These are phyloP conservation scores for Phialophora chinensis DNA, from an alignment of 2,329 filamentous ascomycete species.

Conservation along the genomic window DNA sequence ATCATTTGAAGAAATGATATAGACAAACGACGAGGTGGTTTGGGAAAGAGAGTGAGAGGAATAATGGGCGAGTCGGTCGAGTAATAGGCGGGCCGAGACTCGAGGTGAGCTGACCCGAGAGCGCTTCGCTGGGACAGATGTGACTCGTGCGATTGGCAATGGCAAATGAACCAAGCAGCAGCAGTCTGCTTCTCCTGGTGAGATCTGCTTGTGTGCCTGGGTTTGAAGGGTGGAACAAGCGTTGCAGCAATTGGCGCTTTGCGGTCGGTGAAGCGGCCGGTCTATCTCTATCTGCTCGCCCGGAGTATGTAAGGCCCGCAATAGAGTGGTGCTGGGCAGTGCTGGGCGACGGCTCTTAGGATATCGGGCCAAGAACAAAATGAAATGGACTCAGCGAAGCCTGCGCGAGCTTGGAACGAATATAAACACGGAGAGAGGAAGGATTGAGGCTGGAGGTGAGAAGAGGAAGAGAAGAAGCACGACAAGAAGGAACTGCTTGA, in stretches of 20 bases:
- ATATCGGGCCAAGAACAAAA: constrained; percentile 19
- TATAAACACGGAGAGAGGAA: constrained; percentile 16
- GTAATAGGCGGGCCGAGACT: constrained; percentile 26
- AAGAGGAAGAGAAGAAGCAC: constrained; percentile 19
- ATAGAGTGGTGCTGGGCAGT: constrained; percentile 9
- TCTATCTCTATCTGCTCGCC: constrained; percentile 5
- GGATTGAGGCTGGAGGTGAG: constrained; percentile 20
- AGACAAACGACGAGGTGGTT: constrained; percentile 23
- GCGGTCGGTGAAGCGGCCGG: constrained; percentile 31
- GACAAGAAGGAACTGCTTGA: constrained; percentile 1
- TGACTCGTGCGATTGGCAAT: constrained; percentile 25
- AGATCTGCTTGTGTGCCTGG: constrained; percentile 8
- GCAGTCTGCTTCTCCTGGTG: constrained; percentile 15
- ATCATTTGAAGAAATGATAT: constrained; percentile 21
- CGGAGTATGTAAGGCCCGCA: constrained; percentile 19
- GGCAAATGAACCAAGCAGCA: constrained; percentile 19
- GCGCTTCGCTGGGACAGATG: constrained; percentile 27
- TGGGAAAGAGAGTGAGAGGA: constrained; percentile 10
- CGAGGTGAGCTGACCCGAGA: constrained; percentile 22
- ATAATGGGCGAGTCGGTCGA: constrained; percentile 26
- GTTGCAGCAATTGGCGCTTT: constrained; percentile 35
- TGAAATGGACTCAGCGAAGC: constrained; percentile 38
- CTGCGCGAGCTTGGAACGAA: constrained; percentile 38
- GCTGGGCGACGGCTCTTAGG: constrained; percentile 19
- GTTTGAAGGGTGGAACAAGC: constrained; percentile 28